Percentiles rank a stretch among this genome's conserved stretches.
phyloP scores from a whole-genome alignment of 495 filamentous ascomycete genomes.

The Bacidia rubella region DNA sequence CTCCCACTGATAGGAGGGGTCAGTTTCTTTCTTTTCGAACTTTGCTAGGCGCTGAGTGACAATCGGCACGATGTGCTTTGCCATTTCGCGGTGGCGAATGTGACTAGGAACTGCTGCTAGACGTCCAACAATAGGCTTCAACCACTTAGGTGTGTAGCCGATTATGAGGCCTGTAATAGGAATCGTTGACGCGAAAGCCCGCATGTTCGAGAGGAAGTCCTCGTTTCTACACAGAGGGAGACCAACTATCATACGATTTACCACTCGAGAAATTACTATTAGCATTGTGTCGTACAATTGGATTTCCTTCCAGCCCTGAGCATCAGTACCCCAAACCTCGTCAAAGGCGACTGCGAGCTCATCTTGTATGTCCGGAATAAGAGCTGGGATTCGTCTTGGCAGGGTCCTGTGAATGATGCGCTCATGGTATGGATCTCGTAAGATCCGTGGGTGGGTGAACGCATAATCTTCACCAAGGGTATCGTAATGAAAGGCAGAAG shows the following conservation, averaged over 20 bases:
- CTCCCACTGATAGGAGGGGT: conserved; percentile 14
- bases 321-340: conserved; percentile 19
- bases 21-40: conserved; percentile 14
- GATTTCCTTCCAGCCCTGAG: conserved; percentile 20
- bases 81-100: neutral
- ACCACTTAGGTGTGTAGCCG: conserved; percentile 14
- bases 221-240: conserved; percentile 25
- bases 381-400: conserved; percentile 14
- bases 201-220: conserved; percentile 17
- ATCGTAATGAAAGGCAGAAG: conserved; percentile 19
- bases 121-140: conserved; percentile 23
- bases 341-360: conserved; percentile 21
- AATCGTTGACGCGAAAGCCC: conserved; percentile 6
- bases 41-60: conserved; percentile 15
- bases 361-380: conserved; percentile 19
- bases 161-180: neutral
- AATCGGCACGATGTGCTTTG: conserved; percentile 18
- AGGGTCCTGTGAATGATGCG: conserved; percentile 18
- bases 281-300: conserved; percentile 21
- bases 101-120: neutral
- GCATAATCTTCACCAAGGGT: conserved; percentile 18
- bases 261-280: conserved; percentile 22
- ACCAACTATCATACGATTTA: conserved; percentile 29
- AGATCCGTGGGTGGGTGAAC: conserved; percentile 18
- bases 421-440: conserved; percentile 18